Conservation (phyloP, 2,329 filamentous ascomycete genomes). For the Didymella glomerata region DNA sequence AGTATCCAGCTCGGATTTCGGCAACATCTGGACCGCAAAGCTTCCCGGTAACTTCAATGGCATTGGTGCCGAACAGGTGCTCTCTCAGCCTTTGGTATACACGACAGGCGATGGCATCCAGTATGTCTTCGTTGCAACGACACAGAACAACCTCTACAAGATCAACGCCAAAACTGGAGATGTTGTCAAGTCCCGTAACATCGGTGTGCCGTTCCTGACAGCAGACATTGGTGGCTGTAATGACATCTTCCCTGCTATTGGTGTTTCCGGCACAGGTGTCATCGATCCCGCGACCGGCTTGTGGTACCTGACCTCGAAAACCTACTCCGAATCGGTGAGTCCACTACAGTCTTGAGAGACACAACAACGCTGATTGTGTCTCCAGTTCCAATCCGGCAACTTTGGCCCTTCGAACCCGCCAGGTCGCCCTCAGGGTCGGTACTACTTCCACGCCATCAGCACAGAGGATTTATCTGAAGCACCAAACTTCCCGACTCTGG, state of each 20-base stretch:
- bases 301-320: slow-evolving; percentile 61
- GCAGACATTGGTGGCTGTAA: slow-evolving; percentile 57
- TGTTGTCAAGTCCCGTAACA: slow-evolving; percentile 59
- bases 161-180: slow-evolving; percentile 63
- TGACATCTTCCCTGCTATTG: slow-evolving; percentile 59
- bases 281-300: slow-evolving; percentile 61
- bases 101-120: slow-evolving; percentile 61
- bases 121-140: slow-evolving; percentile 65
- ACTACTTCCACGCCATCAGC: slow-evolving; percentile 58
- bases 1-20: slow-evolving; percentile 64
- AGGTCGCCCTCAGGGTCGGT: slow-evolving; percentile 55
- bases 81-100: slow-evolving; percentile 62
- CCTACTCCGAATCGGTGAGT: slow-evolving; percentile 50
- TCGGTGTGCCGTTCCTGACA: slow-evolving; percentile 60
- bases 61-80: slow-evolving; percentile 60
- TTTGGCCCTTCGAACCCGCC: slow-evolving; percentile 40
- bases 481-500: slow-evolving; percentile 53
- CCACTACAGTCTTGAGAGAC: no score
- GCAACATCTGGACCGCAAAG: slow-evolving; percentile 61
- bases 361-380: not conserved
- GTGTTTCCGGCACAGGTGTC: slow-evolving; percentile 60
- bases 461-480: slow-evolving; percentile 56
- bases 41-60: slow-evolving; percentile 64
- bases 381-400: slow-evolving; percentile 33
- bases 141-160: slow-evolving; percentile 67